A percentile compares a stretch with the other conserved stretches of the same genome.
phyloP scores from a whole-genome alignment of 768 basidiomycete genomes.

The Leucocoprinus leucothites region DNA sequence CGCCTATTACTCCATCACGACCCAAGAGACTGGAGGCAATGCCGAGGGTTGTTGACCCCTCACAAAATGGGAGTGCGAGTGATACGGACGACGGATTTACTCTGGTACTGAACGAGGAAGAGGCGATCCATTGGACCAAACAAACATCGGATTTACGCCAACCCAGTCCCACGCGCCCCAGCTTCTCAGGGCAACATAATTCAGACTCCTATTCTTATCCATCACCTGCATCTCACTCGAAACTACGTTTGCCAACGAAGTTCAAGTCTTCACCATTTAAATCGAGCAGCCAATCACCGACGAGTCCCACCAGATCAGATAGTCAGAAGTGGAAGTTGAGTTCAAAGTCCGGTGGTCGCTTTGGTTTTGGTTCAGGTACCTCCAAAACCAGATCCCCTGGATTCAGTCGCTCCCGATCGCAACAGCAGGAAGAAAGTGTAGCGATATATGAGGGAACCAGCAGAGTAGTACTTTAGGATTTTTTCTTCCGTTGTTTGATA shows the following conservation, averaged over 20 bases:
- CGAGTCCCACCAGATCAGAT: slow-evolving; percentile 2
- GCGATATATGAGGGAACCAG: neutral
- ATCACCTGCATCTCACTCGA: neutral
- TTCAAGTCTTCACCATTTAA: neutral
- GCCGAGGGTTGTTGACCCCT: neutral
- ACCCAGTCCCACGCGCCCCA: slow-evolving; percentile 9
- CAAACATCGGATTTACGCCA: slow-evolving; percentile 10
- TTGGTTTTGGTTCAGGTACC: neutral
- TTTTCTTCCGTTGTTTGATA: neutral
- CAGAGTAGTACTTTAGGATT: neutral
- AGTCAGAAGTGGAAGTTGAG: neutral
- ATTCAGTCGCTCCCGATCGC: neutral
- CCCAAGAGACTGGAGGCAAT: neutral
- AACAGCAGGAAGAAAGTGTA: neutral
- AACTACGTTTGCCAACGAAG: neutral
- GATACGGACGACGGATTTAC: slow-evolving; percentile 6
- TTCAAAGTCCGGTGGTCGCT: neutral
- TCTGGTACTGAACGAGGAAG: slow-evolving; percentile 7
- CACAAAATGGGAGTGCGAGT: neutral
- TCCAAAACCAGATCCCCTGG: neutral
- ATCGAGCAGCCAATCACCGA: slow-evolving; percentile 1
- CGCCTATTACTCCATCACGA: neutral
- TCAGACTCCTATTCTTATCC: neutral
- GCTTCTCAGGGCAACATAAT: neutral
- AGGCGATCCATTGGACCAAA: slow-evolving; percentile 8